These are phyloP conservation scores for Bryopsis sp. DNA, from an alignment of 139 green algal species.

Conservation along the genomic window DNA sequence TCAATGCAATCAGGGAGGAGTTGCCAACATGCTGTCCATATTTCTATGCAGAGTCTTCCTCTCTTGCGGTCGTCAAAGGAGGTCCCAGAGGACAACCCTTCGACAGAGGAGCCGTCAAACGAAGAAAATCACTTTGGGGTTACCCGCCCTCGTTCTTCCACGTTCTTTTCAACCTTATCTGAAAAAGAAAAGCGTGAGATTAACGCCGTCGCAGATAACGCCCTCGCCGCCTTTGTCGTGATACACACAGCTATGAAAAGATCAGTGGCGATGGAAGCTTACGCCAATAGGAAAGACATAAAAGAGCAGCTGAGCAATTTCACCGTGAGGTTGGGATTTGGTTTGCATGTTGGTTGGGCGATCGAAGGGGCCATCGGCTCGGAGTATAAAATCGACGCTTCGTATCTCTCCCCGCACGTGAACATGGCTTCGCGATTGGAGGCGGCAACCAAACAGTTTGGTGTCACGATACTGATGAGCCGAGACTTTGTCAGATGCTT, in stretches of 20 bases:
- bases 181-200: slow-evolving; percentile 29
- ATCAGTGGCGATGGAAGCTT: slow-evolving; percentile 32
- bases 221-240: slow-evolving; percentile 80
- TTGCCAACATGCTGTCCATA: too few species aligned
- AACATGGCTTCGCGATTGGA: slow-evolving; percentile 94
- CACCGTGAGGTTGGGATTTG: slow-evolving; percentile 81
- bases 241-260: slow-evolving; percentile 68
- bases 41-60: too few species aligned
- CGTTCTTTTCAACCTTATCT: too few species aligned
- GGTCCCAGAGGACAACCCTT: neutral
- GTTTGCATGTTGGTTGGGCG: slow-evolving; percentile 87
- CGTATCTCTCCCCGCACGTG: slow-evolving; percentile 92
- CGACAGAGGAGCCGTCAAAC: neutral
- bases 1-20: too few species aligned
- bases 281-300: slow-evolving; percentile 39
- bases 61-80: too few species aligned
- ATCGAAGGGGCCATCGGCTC: slow-evolving; percentile 93
- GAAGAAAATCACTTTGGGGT: too few species aligned
- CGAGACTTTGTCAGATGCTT: slow-evolving; percentile 66
- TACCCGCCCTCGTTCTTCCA: too few species aligned
- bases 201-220: slow-evolving; percentile 62
- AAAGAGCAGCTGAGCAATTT: slow-evolving; percentile 67
- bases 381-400: slow-evolving; percentile 93
- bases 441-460: slow-evolving; percentile 92
- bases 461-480: slow-evolving; percentile 65